Conservation (phyloP, 164 flowering plant species). For the Vitis riparia region DNA sequence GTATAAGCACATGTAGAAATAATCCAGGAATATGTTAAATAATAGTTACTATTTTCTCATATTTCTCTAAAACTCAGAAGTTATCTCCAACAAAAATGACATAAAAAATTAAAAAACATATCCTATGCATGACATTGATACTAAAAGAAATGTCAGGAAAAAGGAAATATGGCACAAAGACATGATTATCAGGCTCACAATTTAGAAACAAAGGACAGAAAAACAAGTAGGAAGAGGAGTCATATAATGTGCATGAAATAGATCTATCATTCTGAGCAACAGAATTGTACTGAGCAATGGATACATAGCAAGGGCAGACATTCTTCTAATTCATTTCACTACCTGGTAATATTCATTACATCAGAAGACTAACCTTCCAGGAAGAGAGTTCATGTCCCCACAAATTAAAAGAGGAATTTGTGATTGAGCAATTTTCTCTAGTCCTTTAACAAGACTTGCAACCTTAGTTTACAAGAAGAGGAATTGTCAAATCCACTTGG, state of each 20-base stretch:
- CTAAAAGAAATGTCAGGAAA: no score
- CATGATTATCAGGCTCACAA: no score
- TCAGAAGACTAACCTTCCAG: conserved; percentile 37
- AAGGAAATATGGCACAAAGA: no score
- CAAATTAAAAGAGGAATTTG: conserved; percentile 41
- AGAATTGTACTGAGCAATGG: no score
- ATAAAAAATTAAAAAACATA: no score
- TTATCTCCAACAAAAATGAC: no score
- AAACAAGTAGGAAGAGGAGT: no score
- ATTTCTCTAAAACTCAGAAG: no score
- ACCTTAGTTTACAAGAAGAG: conserved; percentile 10
- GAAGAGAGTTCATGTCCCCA: conserved; percentile 52
- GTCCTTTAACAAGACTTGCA: conserved; percentile 16
- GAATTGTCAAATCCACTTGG: background rate
- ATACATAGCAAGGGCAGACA: background rate
- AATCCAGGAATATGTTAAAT: background rate
- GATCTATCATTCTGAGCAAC: no score
- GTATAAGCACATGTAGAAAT: background rate
- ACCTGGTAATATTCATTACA: background rate
- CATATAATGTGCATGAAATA: no score
- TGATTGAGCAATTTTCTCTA: conserved; percentile 25
- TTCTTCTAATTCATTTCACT: background rate
- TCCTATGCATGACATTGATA: no score
- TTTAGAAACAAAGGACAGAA: no score
- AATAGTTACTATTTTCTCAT: background rate